phyloP scores from a whole-genome alignment of 495 filamentous ascomycete genomes.

The Terfezia boudieri region DNA sequence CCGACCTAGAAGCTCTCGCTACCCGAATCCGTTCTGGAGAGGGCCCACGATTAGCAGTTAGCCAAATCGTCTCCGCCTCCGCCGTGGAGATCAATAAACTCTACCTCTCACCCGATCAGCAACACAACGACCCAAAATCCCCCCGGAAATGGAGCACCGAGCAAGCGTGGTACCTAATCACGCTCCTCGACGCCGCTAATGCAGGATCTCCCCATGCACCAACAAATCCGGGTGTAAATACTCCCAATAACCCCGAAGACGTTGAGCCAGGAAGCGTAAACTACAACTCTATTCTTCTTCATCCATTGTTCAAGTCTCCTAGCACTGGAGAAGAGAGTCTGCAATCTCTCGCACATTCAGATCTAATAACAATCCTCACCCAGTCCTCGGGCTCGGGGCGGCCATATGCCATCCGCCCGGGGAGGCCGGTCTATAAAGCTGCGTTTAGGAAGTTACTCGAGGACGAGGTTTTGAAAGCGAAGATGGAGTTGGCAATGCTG shows the following conservation, averaged over 20 bases:
- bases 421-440: slow-evolving; percentile 68
- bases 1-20: slow-evolving; percentile 80
- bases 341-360: slow-evolving; percentile 61
- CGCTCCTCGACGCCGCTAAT: slow-evolving; percentile 38
- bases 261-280: background rate
- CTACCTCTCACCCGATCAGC: slow-evolving; percentile 43
- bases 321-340: slow-evolving; percentile 40
- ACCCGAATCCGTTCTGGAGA: slow-evolving; percentile 81
- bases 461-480: slow-evolving; percentile 48
- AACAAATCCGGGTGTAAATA: background rate
- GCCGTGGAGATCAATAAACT: slow-evolving; percentile 82
- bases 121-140: slow-evolving; percentile 15
- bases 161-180: slow-evolving; percentile 81
- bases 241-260: background rate
- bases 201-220: slow-evolving; percentile 25
- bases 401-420: slow-evolving; percentile 51
- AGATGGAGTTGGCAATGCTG: slow-evolving; percentile 51
- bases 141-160: slow-evolving; percentile 44
- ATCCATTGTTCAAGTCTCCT: slow-evolving; percentile 42
- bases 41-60: slow-evolving; percentile 58
- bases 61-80: slow-evolving; percentile 69
- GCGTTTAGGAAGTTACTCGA: slow-evolving; percentile 49
- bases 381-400: slow-evolving; percentile 34
- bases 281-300: slow-evolving; percentile 66
- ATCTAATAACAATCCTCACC: slow-evolving; percentile 62